These are phyloP conservation scores for Colletotrichum shisoi DNA, from an alignment of 2,329 filamentous ascomycete species.

Conservation along the genomic window DNA sequence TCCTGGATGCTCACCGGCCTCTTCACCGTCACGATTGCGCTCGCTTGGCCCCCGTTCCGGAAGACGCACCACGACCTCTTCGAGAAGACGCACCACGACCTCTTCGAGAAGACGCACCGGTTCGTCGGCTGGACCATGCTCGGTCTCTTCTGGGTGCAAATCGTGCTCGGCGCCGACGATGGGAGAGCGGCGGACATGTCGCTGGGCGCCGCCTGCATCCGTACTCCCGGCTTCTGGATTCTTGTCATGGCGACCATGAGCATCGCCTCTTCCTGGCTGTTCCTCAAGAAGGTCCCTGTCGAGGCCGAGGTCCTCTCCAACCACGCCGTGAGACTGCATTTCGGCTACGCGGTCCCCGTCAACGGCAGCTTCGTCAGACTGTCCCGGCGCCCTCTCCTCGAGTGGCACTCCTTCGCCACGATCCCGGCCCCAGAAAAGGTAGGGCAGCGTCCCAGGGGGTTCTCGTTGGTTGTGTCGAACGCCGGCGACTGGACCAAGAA, in stretches of 20 bases:
- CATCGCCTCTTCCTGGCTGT: slow-evolving; percentile 76
- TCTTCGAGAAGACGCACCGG: slow-evolving; percentile 53
- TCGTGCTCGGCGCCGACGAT: slow-evolving; percentile 60
- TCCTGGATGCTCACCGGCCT: slow-evolving; percentile 67
- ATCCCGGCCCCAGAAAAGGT: slow-evolving; percentile 63
- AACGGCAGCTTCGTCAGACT: slow-evolving; percentile 60
- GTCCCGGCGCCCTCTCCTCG: slow-evolving; percentile 67
- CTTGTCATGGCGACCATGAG: slow-evolving; percentile 69
- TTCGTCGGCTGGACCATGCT: slow-evolving; percentile 61
- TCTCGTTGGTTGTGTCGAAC: slow-evolving; percentile 74
- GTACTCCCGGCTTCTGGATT: slow-evolving; percentile 68
- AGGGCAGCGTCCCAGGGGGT: slow-evolving; percentile 53
- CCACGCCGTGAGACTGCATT: slow-evolving; percentile 76
- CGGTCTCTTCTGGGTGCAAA: slow-evolving; percentile 70
- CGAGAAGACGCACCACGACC: slow-evolving; percentile 53
- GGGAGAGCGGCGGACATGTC: slow-evolving; percentile 50
- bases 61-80: slow-evolving; percentile 57
- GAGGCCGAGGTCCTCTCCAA: slow-evolving; percentile 71
- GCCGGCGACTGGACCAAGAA: slow-evolving; percentile 79
- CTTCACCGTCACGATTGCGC: slow-evolving; percentile 62
- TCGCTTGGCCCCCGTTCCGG: slow-evolving; percentile 72
- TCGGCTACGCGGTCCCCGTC: slow-evolving; percentile 66
- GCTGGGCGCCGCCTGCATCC: slow-evolving; percentile 51
- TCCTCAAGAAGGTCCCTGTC: slow-evolving; percentile 72
- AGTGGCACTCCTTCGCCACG: slow-evolving; percentile 80